phyloP scores from a whole-genome alignment of 2,329 filamentous ascomycete genomes.

The Aureobasidium pullulans region DNA sequence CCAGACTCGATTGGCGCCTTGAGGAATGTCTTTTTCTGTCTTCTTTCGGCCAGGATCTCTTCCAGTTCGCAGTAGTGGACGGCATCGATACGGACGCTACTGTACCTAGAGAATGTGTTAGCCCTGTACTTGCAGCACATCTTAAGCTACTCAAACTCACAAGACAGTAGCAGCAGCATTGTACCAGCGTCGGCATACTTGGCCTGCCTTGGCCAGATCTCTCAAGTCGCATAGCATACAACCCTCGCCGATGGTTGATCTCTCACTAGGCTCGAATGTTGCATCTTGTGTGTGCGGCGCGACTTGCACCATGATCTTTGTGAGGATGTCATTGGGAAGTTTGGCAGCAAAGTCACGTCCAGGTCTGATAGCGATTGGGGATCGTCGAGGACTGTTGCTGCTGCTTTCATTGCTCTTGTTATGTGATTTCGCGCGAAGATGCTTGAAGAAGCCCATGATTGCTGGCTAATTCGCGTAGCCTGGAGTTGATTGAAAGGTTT shows the following conservation, averaged over 20 bases:
- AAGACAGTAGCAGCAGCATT: constrained; percentile 47
- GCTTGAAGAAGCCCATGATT: constrained; percentile 43
- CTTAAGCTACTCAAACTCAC: constrained; percentile 45
- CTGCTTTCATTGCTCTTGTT: constrained; percentile 31
- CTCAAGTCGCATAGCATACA: constrained; percentile 94
- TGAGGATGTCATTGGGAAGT: constrained; percentile 63
- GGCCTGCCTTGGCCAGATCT: constrained; percentile 72
- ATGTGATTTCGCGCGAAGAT: constrained; percentile 38
- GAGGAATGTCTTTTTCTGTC: constrained; percentile 60
- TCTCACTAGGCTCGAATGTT: constrained; percentile 74
- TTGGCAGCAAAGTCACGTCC: constrained; percentile 37
- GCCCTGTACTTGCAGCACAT: neutral
- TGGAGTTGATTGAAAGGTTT: constrained; percentile 3
- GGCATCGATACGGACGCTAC: constrained; percentile 83
- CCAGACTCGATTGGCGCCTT: constrained; percentile 58
- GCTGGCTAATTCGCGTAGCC: neutral
- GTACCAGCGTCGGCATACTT: constrained; percentile 68
- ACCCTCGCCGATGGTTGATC: constrained; percentile 66
- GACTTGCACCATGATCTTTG: constrained; percentile 70
- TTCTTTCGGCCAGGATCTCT: constrained; percentile 68
- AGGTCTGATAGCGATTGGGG: constrained; percentile 16
- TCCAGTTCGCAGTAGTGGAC: constrained; percentile 93
- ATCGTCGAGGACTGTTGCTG: constrained; percentile 20
- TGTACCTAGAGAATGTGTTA: constrained; percentile 53
- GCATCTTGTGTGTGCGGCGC: constrained; percentile 76